Percentiles rank a stretch among this genome's conserved stretches.
Conservation (phyloP, 352 stramenopile genomes). For the Pythium apleroticum region DNA sequence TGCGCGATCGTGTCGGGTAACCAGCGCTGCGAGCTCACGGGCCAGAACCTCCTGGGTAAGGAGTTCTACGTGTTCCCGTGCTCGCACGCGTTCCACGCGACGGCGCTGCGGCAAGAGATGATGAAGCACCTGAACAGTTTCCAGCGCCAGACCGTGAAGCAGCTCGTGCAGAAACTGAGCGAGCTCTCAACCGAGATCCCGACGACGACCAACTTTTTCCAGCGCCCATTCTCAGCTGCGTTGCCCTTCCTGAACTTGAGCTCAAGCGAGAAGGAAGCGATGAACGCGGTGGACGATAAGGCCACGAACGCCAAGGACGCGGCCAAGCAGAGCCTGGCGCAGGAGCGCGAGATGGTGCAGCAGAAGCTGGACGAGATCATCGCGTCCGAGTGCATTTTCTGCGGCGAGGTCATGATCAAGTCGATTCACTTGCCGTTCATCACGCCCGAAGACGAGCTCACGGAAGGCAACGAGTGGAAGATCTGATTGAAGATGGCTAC, state of each 20-base stretch:
- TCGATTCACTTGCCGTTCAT: slow-evolving; percentile 93
- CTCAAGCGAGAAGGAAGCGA: slow-evolving; percentile 70
- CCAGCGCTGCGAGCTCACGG: slow-evolving; percentile 88
- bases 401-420: slow-evolving; percentile 95
- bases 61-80: slow-evolving; percentile 96
- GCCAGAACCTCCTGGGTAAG: slow-evolving; percentile 85
- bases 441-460: slow-evolving; percentile 79
- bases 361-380: slow-evolving; percentile 94
- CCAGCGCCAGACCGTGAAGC: slow-evolving; percentile 88
- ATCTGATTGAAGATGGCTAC: slow-evolving; percentile 48
- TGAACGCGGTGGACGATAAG: slow-evolving; percentile 49
- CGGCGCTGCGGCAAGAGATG: slow-evolving; percentile 88
- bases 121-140: slow-evolving; percentile 88
- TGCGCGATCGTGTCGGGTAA: slow-evolving; percentile 86
- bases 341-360: slow-evolving; percentile 90
- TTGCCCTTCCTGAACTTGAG: slow-evolving; percentile 70
- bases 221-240: slow-evolving; percentile 47
- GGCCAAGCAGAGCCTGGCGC: slow-evolving; percentile 74
- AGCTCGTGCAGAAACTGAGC: slow-evolving; percentile 87
- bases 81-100: slow-evolving; percentile 92
- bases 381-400: slow-evolving; percentile 94
- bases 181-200: slow-evolving; percentile 82
- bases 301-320: slow-evolving; percentile 49
- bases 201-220: slow-evolving; percentile 74
- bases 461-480: slow-evolving; percentile 80